A percentile compares a stretch with the other conserved stretches of the same genome.
Evolutionary conservation across 2,329 filamentous ascomycete species (phyloP).

Genomic region (Pseudogymnoascus sp.): DNA sequence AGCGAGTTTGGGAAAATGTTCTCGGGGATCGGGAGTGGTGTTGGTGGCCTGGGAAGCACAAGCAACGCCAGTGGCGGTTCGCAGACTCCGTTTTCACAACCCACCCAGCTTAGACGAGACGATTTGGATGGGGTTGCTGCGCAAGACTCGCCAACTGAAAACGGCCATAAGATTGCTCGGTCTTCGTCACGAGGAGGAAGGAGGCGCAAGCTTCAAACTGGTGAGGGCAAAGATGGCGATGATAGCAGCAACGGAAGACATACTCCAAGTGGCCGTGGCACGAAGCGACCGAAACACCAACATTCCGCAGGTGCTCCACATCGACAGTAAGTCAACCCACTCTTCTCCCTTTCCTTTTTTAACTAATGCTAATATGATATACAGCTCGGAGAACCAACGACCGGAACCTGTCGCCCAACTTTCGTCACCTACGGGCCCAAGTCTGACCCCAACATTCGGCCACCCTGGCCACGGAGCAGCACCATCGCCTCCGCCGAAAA

Average conservation of each 20-base stretch:
- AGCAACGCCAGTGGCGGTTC: conserved; percentile 46
- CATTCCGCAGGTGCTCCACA: conserved; percentile 50
- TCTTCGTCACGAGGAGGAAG: conserved; percentile 45
- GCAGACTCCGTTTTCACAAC: conserved; percentile 41
- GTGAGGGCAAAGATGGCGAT: conserved; percentile 60
- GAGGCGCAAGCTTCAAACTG: conserved; percentile 70
- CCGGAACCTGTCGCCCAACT: conserved; percentile 46
- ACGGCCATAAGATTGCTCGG: conserved; percentile 36
- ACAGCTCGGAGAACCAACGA: conserved; percentile 51
- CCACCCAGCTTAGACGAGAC: conserved; percentile 44
- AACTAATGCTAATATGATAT: conserved; percentile 22
- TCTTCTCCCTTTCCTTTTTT: neutral
- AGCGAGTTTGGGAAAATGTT: conserved; percentile 94
- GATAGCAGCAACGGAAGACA: conserved; percentile 60
- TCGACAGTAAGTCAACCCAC: conserved; percentile 51
- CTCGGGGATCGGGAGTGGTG: conserved; percentile 75
- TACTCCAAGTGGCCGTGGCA: conserved; percentile 51
- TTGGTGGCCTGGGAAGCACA: conserved; percentile 47
- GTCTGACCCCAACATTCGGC: conserved; percentile 41
- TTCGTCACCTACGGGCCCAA: conserved; percentile 38
- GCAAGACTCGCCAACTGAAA: conserved; percentile 37
- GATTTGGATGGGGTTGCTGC: conserved; percentile 40
- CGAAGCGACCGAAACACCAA: conserved; percentile 62
- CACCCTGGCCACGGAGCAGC: conserved; percentile 40
- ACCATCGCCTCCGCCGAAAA: conserved; percentile 37